Evolutionary conservation across 164 flowering plant species (phyloP).

Genomic region (Chimonanthus salicifolius): DNA sequence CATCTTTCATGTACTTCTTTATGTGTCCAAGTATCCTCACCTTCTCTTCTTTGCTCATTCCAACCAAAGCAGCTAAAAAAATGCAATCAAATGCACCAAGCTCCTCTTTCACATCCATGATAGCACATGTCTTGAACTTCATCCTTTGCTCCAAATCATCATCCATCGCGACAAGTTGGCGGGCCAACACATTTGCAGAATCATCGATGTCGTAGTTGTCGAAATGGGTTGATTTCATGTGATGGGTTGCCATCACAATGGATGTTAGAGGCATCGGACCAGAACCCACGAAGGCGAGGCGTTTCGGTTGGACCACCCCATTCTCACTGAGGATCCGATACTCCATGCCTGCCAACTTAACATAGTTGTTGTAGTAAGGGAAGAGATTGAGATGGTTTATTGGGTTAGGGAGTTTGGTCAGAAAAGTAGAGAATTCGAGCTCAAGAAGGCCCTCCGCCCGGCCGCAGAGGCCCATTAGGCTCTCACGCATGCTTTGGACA

Average conservation of each 20-base stretch:
- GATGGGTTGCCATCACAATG: conserved; percentile 45
- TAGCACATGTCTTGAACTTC: conserved; percentile 35
- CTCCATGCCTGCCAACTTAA: conserved; percentile 40
- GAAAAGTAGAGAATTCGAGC: conserved; percentile 35
- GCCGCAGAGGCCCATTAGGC: conserved; percentile 37
- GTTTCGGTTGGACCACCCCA: conserved; percentile 31
- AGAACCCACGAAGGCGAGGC: conserved; percentile 62
- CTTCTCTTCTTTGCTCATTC: conserved; percentile 48
- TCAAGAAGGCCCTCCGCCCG: conserved; percentile 48
- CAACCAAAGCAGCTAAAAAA: conserved; percentile 62
- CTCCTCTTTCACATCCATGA: conserved; percentile 37
- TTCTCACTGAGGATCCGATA: conserved; percentile 26
- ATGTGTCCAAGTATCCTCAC: conserved; percentile 38
- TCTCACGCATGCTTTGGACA: conserved; percentile 31
- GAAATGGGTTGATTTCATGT: conserved; percentile 35
- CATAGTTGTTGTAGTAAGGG: conserved; percentile 53
- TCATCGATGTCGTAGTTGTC: conserved; percentile 38
- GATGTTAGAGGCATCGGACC: conserved; percentile 66
- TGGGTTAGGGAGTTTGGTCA: conserved; percentile 24
- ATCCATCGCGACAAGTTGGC: conserved; percentile 26
- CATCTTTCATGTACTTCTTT: conserved; percentile 39
- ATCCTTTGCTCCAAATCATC: conserved; percentile 47
- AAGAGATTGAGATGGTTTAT: conserved; percentile 39
- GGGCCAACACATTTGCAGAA: conserved; percentile 25
- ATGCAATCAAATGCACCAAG: conserved; percentile 39